Evolutionary conservation across 768 basidiomycete genomes (phyloP), one percentile per base, ranked within the genome.

Genomic region (Mycena epipterygia): DNA sequence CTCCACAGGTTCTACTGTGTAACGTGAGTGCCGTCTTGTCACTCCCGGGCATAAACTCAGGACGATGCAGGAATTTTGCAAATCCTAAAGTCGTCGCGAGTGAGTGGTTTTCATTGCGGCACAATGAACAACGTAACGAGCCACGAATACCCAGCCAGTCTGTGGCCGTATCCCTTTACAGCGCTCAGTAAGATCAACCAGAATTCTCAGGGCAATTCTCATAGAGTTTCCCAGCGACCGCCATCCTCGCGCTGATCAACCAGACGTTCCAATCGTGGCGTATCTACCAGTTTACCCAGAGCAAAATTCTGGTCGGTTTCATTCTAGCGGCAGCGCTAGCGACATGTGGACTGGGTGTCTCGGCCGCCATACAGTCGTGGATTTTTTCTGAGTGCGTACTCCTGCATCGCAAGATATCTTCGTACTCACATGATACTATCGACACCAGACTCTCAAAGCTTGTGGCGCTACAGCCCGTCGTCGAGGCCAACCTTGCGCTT

Each of bases 191-290:
- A 53, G 62, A 52, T 21, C 32, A 7, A 4, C 30, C 14, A 37
- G 7, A 25, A 7, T 9, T 30, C n/a, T 2, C n/a, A 39, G 8
- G 29, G 2, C 19, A 32, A 44, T 23, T 14, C 21, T 27, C n/a
- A n/a, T n/a, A n/a, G n/a, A n/a, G n/a, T n/a, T n/a, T n/a, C 21
- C 7, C 33, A 58, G 64, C 9, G 14, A 66, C 64, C 5, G 64
- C 64, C 7, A 12, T 66, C 1, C 55, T 66, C 19, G 64, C 64
- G 25, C 32, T 66, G 41, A 37, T 56, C 11, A 44, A 32, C 42
- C 64, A 66, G 41, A 17, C 32, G 2, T 66, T 66, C 29, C 64
- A 66, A 32, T 56, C 55, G 1, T 66, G 55, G 52, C 64, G 64
- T 4, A 66, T 66, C 5, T 66, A 48, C 13, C 21, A 16, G 1